Evolutionary conservation across 1,139 yeast species (phyloP), one percentile per base, ranked within the genome.

Genomic region (Yarrowia galli): DNA sequence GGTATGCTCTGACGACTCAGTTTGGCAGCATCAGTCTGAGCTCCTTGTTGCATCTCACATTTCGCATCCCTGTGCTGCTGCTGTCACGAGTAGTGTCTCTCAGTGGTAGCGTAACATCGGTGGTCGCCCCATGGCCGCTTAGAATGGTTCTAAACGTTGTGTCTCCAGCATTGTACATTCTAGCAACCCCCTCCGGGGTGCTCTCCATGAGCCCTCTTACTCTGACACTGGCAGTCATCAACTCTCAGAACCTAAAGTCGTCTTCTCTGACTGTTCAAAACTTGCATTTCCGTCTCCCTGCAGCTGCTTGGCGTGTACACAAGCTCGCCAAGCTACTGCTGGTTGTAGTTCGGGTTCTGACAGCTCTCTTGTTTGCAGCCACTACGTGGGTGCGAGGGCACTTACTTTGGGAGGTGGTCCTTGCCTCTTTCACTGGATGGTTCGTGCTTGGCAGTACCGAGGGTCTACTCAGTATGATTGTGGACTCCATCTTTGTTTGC

Each of bases 371-470:
- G 10, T 72, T 81, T 58, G 83, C 80, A 0, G 74, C 78, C 43
- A 75, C 77, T 5, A 80, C 81, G 20, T 81, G 83, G 83, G 75
- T 78, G 4, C 81, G 40, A 71, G 73, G 36, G 69, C 74, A 43
- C 73, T 74, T 22, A 74, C 76, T 53, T 74, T 74, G 28, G 74
- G 76, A 43, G 77, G 78, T 25, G 74, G 80, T 80, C 18, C 71
- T 80, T 16, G 81, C 81, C 1, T 79, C 79, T 20, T 76, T 78
- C 63, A 75, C 80, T 22, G 83, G 83, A 15, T 81, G 82, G 82
- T 77, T 80, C 42, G 78, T 80, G 12, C 75, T 80, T 32, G 83
- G 83, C 1, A 80, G 82, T 15, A 78, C 82, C 13, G 83, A 81
- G 69, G 81, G 82, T 7, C 77, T 79, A 10, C 73, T 81, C 63